Percentiles rank a stretch among this genome's conserved stretches.
Evolutionary conservation across 768 basidiomycete genomes (phyloP).

Genomic region (Termitomyces sp.): DNA sequence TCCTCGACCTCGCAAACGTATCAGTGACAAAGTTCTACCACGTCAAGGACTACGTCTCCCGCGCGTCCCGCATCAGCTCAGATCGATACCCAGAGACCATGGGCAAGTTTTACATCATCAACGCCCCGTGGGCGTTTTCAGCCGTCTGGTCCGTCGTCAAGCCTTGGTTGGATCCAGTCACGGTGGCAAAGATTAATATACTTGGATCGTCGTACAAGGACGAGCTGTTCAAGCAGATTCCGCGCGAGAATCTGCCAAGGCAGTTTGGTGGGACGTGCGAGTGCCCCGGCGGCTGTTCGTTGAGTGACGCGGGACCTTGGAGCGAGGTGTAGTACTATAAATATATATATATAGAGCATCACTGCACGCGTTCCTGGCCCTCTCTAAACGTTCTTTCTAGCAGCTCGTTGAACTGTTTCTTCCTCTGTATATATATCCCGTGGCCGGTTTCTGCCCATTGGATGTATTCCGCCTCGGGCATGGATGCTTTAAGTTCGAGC

Average conservation of each 20-base stretch:
- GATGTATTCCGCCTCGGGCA: slow-evolving; percentile 57
- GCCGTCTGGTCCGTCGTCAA: slow-evolving; percentile 87
- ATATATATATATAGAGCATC: not conserved
- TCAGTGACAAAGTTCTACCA: slow-evolving; percentile 75
- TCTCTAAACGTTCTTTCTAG: slow-evolving; percentile 54
- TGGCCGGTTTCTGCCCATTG: slow-evolving; percentile 63
- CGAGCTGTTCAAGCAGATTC: slow-evolving; percentile 76
- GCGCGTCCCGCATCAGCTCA: slow-evolving; percentile 76
- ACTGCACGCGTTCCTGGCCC: slow-evolving; percentile 31
- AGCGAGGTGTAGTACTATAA: slow-evolving; percentile 26
- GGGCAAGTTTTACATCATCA: slow-evolving; percentile 99
- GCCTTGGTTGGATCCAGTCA: slow-evolving; percentile 93
- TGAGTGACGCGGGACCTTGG: slow-evolving; percentile 94
- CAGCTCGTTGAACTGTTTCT: slow-evolving; percentile 45
- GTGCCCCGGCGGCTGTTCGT: slow-evolving; percentile 75
- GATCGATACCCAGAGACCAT: slow-evolving; percentile 90
- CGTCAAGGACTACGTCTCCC: slow-evolving; percentile 87
- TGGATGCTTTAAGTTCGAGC: slow-evolving; percentile 42
- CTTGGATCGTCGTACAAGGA: slow-evolving; percentile 72
- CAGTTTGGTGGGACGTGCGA: slow-evolving; percentile 81
- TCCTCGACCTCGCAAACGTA: slow-evolving; percentile 81
- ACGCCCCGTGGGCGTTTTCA: slow-evolving; percentile 90
- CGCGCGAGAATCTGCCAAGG: slow-evolving; percentile 73
- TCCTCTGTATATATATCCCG: slow-evolving; percentile 46
- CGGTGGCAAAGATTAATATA: slow-evolving; percentile 92